Evolutionary conservation across 1,284 basidiomycete genomes (phyloP).

Genomic region (Rhodotorula sp.): DNA sequence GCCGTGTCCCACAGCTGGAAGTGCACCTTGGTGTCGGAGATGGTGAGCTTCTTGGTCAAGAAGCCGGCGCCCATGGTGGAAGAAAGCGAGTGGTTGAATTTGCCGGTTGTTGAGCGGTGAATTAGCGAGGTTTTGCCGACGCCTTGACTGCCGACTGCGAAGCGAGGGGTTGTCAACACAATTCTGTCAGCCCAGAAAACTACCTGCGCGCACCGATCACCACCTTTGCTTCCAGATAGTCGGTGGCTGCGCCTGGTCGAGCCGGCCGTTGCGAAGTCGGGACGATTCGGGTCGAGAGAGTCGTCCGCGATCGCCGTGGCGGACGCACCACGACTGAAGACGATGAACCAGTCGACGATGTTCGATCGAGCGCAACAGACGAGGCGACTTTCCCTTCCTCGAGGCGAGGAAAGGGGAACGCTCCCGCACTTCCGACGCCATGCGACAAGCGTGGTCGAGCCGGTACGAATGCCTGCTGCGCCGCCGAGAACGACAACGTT

Average conservation of each 20-base stretch:
- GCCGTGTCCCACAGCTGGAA: slow-evolving; percentile 86
- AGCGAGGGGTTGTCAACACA: no score
- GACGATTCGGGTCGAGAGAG: slow-evolving; percentile 3
- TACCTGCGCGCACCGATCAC: slow-evolving; percentile 29
- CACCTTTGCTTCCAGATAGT: slow-evolving; percentile 41
- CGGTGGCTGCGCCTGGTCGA: slow-evolving; percentile 4
- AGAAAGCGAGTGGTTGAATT: slow-evolving; percentile 76
- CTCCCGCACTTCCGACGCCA: slow-evolving; percentile 4
- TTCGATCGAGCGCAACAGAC: slow-evolving; percentile 12
- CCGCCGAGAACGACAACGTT: slow-evolving; percentile 26
- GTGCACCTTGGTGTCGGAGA: slow-evolving; percentile 83
- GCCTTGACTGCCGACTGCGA: slow-evolving; percentile 82
- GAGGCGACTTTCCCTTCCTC: background rate
- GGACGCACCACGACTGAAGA: slow-evolving; percentile 1
- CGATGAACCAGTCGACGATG: slow-evolving; percentile 14
- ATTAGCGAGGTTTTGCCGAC: slow-evolving; percentile 92
- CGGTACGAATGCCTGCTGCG: slow-evolving; percentile 28
- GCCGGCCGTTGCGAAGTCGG: background rate
- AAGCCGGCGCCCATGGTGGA: slow-evolving; percentile 95
- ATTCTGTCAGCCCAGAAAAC: no score
- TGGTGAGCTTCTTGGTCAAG: slow-evolving; percentile 86
- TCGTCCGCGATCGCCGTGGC: slow-evolving; percentile 3
- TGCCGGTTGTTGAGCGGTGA: slow-evolving; percentile 86
- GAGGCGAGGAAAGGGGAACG: slow-evolving; percentile 13
- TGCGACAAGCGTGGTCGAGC: slow-evolving; percentile 1